Percentiles rank a stretch among this genome's conserved stretches.
Conservation (phyloP, 192 early-diverging fungal species). For the Pecoramyces ruminantium region DNA sequence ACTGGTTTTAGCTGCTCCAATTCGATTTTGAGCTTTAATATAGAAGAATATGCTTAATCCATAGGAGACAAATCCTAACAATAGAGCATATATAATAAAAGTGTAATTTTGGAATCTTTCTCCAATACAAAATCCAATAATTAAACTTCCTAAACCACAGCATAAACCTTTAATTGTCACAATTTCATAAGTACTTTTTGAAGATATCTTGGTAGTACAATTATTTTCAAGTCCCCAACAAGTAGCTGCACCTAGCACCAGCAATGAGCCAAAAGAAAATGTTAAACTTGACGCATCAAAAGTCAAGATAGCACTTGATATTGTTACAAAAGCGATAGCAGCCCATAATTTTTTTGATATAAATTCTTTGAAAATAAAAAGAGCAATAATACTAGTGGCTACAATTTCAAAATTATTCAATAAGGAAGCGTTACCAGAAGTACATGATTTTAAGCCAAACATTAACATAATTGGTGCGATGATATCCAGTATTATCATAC, state of each 20-base stretch:
- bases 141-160: not conserved
- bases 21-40: not conserved
- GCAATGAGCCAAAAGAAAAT: not conserved
- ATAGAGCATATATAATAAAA: not conserved
- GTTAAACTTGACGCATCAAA: not conserved
- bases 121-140: not conserved
- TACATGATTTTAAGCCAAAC: not conserved
- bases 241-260: not conserved
- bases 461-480: not conserved
- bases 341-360: not conserved
- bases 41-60: not conserved
- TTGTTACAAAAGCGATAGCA: not conserved
- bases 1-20: not conserved
- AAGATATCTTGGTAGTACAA: not conserved
- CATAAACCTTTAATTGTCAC: not conserved
- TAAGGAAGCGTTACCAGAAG: not conserved
- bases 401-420: not conserved
- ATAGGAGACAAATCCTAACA: not conserved
- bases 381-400: not conserved
- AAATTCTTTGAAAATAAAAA: not conserved
- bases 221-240: not conserved
- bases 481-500: not conserved
- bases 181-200: not conserved
- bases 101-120: not conserved
- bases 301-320: not conserved